phyloP scores from a whole-genome alignment of 345 rosid genomes.

The Microthlaspi erraticum region DNA sequence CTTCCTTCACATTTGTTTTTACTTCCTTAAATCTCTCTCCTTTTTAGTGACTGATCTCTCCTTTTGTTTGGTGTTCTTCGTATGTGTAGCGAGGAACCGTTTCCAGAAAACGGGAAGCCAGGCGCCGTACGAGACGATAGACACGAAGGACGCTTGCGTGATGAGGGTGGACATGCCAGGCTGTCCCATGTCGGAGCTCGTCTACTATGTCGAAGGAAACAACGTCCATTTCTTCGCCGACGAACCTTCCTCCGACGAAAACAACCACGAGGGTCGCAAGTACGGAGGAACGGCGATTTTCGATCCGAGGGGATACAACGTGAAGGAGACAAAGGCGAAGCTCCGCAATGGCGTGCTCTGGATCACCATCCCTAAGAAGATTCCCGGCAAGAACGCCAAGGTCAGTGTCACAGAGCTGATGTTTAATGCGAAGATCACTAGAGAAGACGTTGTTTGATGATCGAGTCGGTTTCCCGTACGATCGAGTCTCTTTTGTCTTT shows the following conservation, averaged over 20 bases:
- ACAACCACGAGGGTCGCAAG: slow-evolving; percentile 23
- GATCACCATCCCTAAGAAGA: slow-evolving; percentile 41
- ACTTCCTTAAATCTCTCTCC: neutral
- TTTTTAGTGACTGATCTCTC: neutral
- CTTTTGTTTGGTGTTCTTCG: neutral
- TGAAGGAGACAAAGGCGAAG: neutral
- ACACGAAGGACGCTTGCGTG: neutral
- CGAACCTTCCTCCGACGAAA: slow-evolving; percentile 12
- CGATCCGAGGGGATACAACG: neutral
- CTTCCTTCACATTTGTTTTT: neutral
- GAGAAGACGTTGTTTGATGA: neutral
- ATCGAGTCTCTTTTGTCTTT: neutral
- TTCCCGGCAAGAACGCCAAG: neutral
- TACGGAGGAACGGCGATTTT: slow-evolving; percentile 26
- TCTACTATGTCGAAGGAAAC: slow-evolving; percentile 6
- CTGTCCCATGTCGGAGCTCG: slow-evolving; percentile 20
- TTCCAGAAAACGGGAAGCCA: slow-evolving; percentile 20
- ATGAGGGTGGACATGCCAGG: slow-evolving; percentile 34
- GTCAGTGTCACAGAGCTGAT: neutral
- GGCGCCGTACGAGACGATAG: slow-evolving; percentile 13
- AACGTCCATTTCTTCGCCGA: slow-evolving; percentile 38
- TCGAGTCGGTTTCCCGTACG: neutral
- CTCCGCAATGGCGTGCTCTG: slow-evolving; percentile 37
- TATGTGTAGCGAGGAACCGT: slow-evolving; percentile 10
- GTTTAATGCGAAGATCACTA: neutral